phyloP scores from a whole-genome alignment of 176 grass and related monocot genomes.

The Carex littledalei region DNA sequence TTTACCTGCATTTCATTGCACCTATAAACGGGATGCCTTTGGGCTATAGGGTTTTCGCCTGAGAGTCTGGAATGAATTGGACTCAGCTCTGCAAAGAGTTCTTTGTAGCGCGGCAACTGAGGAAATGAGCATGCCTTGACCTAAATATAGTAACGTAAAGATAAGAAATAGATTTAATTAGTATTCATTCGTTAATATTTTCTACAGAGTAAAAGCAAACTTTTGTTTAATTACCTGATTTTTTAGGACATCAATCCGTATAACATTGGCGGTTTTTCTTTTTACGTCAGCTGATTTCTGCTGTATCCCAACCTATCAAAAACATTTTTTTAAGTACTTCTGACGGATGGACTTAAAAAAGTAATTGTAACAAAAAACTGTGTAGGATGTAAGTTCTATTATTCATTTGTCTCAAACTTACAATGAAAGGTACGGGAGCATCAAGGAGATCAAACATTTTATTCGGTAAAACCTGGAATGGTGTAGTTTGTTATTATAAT shows the following conservation, averaged over 20 bases:
- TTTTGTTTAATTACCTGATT: constrained; percentile 48
- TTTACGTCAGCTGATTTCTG: constrained; percentile 70
- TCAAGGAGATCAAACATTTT: constrained; percentile 92
- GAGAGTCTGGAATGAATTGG: constrained; percentile 88
- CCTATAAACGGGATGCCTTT: constrained; percentile 82
- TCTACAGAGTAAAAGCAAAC: background rate
- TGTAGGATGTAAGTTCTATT: background rate
- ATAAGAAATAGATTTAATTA: background rate
- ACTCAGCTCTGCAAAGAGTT: constrained; percentile 66
- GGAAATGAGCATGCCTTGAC: constrained; percentile 71
- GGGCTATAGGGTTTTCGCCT: constrained; percentile 53
- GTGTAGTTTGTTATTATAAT: constrained; percentile 21
- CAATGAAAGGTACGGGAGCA: constrained; percentile 96
- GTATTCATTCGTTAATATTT: constrained; percentile 4
- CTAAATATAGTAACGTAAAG: constrained; percentile 38
- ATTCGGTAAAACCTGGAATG: constrained; percentile 74
- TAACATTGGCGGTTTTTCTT: constrained; percentile 72
- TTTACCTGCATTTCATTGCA: constrained; percentile 92
- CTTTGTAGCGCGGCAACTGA: constrained; percentile 81
- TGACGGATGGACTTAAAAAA: constrained; percentile 11
- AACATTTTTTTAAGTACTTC: constrained; percentile 21
- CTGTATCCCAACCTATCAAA: constrained; percentile 67
- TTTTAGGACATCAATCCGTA: constrained; percentile 76
- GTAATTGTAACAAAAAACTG: constrained; percentile 4
- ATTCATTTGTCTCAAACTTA: constrained; percentile 35